Evolutionary conservation across 441 rosid species (phyloP), one percentile per base, ranked within the genome.

Genomic region (Geranium incanum): DNA sequence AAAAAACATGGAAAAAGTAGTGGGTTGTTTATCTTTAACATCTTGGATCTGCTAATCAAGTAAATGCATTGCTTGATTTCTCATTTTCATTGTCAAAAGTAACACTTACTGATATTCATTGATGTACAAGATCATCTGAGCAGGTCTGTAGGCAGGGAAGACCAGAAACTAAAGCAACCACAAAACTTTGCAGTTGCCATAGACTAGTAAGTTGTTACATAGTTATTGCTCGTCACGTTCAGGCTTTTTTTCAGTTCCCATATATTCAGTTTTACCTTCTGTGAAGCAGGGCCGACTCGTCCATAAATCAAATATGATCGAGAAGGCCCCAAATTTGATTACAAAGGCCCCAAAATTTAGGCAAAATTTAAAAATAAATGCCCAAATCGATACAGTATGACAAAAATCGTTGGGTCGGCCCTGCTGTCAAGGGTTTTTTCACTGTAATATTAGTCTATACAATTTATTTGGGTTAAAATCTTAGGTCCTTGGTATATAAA

Each of bases 21-120:
- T 15, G 23, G 19, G 5, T 0, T 55, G 62, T 55, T 55, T 15
- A 55, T 55, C 8, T 55, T 55, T 6, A 55, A 4, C 62, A 15
- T 55, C 62, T n/a, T 62, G 66, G 28, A 9, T 62, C 36, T 62
- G 66, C 28, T 15, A 62, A 62, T 62, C 66, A 60, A 6, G 4
- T 9, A 6, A 60, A 9, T 60, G 36, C 11, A 3, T 23, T 36
- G 12, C 36, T 8, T 3, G 12, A 11, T 62, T 59, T 59, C 65
- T 59, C 11, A 59, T 59, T 21, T 19, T 21, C 36, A 0, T 7
- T 9, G n/a, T 11, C 36, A 23, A 62, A 23, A 23, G 0, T 55
- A 52, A 52, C 6, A 12, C 16, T 2, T 11, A 55, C 18, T 18
- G 5, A 55, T 5, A 21, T 62, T 62, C 21, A 6, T 9, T 23